Conservation (phyloP, 1,284 basidiomycete species). For the Trametes sp. region DNA sequence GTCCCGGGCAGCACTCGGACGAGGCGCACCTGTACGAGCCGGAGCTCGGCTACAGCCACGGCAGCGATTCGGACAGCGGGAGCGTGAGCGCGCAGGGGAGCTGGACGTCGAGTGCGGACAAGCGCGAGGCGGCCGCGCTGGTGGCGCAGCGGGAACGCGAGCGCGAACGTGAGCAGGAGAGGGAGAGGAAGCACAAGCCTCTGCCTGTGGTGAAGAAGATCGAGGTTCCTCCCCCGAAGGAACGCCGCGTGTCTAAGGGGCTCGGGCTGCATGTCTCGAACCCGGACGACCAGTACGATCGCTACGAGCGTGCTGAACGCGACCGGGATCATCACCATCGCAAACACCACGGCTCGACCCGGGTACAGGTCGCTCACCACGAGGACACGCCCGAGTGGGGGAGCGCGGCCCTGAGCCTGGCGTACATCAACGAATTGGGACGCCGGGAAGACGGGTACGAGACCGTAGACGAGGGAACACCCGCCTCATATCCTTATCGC, state of each 20-base stretch:
- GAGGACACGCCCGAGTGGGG: conserved; percentile 15
- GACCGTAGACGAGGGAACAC: conserved; percentile 19
- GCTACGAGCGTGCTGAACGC: conserved; percentile 14
- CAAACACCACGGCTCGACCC: conserved; percentile 10
- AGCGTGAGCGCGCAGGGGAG: conserved; percentile 31
- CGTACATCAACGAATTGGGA: conserved; percentile 24
- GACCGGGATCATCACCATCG: conserved; percentile 19
- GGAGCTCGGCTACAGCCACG: conserved; percentile 29
- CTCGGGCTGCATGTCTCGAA: conserved; percentile 25
- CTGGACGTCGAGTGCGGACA: conserved; percentile 32
- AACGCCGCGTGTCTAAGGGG: conserved; percentile 8
- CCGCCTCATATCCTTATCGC: conserved; percentile 13
- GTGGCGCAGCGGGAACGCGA: conserved; percentile 16
- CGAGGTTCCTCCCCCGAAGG: conserved; percentile 12
- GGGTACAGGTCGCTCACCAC: conserved; percentile 18
- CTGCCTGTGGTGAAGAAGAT: background rate
- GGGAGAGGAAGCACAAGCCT: conserved; percentile 10
- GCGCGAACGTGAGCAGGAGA: conserved; percentile 11
- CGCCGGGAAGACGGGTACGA: conserved; percentile 27
- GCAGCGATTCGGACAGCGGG: conserved; percentile 32
- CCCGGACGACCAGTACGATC: conserved; percentile 21
- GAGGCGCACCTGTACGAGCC: conserved; percentile 24
- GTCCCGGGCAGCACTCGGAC: conserved; percentile 11
- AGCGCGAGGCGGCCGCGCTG: conserved; percentile 14
- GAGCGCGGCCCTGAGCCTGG: conserved; percentile 10